Evolutionary conservation across 805 yeast genomes (phyloP), one percentile per base, ranked within the genome.

Genomic region (Candida berthetii): DNA sequence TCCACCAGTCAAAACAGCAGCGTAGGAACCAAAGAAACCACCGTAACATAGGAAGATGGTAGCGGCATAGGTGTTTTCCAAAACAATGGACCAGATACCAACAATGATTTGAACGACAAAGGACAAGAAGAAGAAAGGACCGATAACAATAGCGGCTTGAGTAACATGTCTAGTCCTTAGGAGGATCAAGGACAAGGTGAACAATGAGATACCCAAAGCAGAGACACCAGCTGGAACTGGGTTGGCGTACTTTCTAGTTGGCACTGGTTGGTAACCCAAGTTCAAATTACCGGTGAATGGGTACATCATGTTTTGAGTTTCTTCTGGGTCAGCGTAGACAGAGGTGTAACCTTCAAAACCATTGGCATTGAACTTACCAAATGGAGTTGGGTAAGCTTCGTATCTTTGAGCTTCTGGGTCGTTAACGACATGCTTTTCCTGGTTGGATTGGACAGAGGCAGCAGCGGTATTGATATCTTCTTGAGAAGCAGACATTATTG

Each of bases 21-120:
- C 74, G 50, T 65, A 76, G 3, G 73, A 62, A 40, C 72, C 57
- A 74, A 79, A 77, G 53, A 76, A 77, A 1, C 78, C 74, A 19
- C 81, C 82, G 58, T 69, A 77, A 54, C 72, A 68, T 22, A 68
- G 59, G 39, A 77, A 66, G 1, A 77, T 74, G 35, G 78, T 69
- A 31, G 71, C 71, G 19, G 77, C 82, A 69, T 78, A 77, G 1
- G 78, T 71, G 55, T 75, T 76, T 37, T 78, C 79, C 31, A 69
- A 52, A 16, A 68, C 47, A 38, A 76, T 54, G 50, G 78, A 76
- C 66, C 78, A 68, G 9, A 74, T 49, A 3, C 82, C 82, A 31
- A 72, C 72, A 33, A 74, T 60, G 3, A 72, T 52, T 54, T 74
- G 75, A 27, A 68, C 72, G 3, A 68, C 48, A 9, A 82, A 82